phyloP scores from a whole-genome alignment of 352 stramenopile species.

The Globisporangium sylvaticum region DNA sequence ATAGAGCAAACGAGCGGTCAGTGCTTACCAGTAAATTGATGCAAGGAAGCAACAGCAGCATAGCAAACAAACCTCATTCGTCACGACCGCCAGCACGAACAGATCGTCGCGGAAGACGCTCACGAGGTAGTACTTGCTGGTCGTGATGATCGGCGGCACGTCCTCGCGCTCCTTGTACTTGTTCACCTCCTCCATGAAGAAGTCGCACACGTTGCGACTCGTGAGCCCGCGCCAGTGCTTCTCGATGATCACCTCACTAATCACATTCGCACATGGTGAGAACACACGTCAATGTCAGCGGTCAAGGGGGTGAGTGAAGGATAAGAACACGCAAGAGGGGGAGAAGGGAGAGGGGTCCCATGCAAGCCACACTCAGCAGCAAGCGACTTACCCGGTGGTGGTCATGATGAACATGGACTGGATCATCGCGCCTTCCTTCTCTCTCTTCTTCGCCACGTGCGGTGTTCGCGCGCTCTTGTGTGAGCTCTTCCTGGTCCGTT shows the following conservation, averaged over 20 bases:
- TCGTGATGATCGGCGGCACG: slow-evolving; percentile 86
- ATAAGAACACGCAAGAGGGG: not conserved
- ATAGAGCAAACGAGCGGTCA: not conserved
- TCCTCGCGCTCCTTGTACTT: slow-evolving; percentile 88
- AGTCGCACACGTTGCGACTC: slow-evolving; percentile 94
- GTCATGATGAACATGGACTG: slow-evolving; percentile 97
- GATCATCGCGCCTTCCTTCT: slow-evolving; percentile 78
- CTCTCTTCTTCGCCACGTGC: not conserved
- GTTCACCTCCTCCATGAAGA: slow-evolving; percentile 97
- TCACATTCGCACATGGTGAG: slow-evolving; percentile 9
- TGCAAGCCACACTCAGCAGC: not conserved
- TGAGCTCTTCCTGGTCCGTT: not conserved
- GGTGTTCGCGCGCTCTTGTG: not conserved
- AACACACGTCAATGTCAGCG: not conserved
- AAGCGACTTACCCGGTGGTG: slow-evolving; percentile 46
- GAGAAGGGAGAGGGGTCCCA: not conserved
- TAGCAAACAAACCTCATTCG: slow-evolving; percentile 80
- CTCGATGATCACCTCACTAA: slow-evolving; percentile 97
- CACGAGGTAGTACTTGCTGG: slow-evolving; percentile 89
- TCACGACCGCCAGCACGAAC: slow-evolving; percentile 94
- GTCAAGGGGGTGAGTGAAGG: not conserved
- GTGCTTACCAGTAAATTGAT: not conserved
- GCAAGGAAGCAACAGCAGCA: not conserved
- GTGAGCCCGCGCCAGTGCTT: slow-evolving; percentile 97
- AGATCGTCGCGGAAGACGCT: slow-evolving; percentile 93